These are phyloP conservation scores for Dictyostelium brefeldianum DNA, from an alignment of 78 protist genomes.

Conservation along the genomic window DNA sequence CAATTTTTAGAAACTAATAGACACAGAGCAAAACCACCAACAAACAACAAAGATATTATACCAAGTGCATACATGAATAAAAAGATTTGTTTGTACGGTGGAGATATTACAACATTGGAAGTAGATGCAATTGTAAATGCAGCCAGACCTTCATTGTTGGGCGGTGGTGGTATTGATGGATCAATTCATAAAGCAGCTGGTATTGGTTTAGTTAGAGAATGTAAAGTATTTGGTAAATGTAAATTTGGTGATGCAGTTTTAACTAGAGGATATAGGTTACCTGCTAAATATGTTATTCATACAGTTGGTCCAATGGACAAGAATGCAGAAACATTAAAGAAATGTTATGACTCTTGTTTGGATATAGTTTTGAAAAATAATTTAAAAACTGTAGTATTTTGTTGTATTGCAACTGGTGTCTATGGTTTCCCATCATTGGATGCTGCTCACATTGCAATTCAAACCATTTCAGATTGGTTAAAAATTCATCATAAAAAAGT, in stretches of 20 bases:
- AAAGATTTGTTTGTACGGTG: constrained; percentile 50
- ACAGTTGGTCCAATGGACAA: constrained; percentile 91
- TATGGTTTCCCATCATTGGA: constrained; percentile 84
- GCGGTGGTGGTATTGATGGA: constrained; percentile 89
- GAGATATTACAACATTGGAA: constrained; percentile 73
- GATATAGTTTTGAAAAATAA: constrained; percentile 15
- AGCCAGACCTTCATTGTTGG: constrained; percentile 68
- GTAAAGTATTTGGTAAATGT: constrained; percentile 69
- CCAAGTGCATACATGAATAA: constrained; percentile 29
- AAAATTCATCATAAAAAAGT: constrained; percentile 10
- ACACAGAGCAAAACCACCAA: neutral
- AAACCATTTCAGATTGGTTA: constrained; percentile 67
- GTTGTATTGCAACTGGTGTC: constrained; percentile 90
- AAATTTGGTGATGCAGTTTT: constrained; percentile 73
- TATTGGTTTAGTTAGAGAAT: constrained; percentile 57
- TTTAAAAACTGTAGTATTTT: constrained; percentile 75
- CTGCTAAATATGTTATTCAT: constrained; percentile 84
- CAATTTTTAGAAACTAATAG: constrained; percentile 44
- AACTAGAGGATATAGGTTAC: constrained; percentile 85
- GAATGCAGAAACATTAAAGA: constrained; percentile 27
- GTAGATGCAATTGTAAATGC: constrained; percentile 87
- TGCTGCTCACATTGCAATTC: constrained; percentile 81
- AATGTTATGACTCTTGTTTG: constrained; percentile 78
- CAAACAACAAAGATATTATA: neutral
- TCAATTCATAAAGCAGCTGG: constrained; percentile 90